Percentiles rank a stretch among this genome's conserved stretches.
Evolutionary conservation across 208 protist genomes (phyloP).

Genomic region (Trypanosoma scelopori): DNA sequence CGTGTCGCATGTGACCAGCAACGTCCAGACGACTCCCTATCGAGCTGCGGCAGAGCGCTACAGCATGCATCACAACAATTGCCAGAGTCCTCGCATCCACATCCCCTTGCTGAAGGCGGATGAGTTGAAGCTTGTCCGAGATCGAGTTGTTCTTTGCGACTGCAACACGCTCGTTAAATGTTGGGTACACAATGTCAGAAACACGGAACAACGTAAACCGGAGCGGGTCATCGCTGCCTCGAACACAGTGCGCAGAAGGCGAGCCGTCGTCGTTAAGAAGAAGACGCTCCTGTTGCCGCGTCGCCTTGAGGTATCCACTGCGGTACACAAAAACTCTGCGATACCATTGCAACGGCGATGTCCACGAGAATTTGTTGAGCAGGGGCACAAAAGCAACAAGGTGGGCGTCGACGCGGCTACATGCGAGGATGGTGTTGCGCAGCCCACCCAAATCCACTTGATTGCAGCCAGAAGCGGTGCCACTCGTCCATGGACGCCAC

Average conservation of each 20-base stretch:
- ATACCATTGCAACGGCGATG: slow-evolving; percentile 67
- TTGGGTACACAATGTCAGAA: slow-evolving; percentile 62
- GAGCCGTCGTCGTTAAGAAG: slow-evolving; percentile 44
- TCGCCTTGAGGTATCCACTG: slow-evolving; percentile 49
- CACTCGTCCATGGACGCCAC: background rate
- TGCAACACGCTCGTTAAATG: slow-evolving; percentile 46
- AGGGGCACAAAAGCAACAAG: slow-evolving; percentile 63
- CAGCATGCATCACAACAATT: slow-evolving; percentile 46
- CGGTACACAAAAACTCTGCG: slow-evolving; percentile 41
- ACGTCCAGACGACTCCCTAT: slow-evolving; percentile 63
- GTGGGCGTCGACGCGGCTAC: slow-evolving; percentile 60
- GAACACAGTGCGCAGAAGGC: slow-evolving; percentile 43
- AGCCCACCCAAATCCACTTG: slow-evolving; percentile 35
- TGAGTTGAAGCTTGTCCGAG: slow-evolving; percentile 32
- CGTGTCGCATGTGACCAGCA: slow-evolving; percentile 38
- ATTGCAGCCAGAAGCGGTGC: background rate
- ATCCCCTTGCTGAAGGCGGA: slow-evolving; percentile 31
- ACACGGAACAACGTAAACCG: slow-evolving; percentile 64
- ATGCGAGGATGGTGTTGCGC: slow-evolving; percentile 50
- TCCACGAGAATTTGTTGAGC: slow-evolving; percentile 48
- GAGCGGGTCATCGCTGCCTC: slow-evolving; percentile 36
- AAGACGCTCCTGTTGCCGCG: slow-evolving; percentile 50
- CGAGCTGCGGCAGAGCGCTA: slow-evolving; percentile 54
- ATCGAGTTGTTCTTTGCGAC: slow-evolving; percentile 62
- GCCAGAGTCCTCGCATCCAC: slow-evolving; percentile 56